phyloP scores from a whole-genome alignment of 1,284 basidiomycete species.

The Ceratobasidium sp. region DNA sequence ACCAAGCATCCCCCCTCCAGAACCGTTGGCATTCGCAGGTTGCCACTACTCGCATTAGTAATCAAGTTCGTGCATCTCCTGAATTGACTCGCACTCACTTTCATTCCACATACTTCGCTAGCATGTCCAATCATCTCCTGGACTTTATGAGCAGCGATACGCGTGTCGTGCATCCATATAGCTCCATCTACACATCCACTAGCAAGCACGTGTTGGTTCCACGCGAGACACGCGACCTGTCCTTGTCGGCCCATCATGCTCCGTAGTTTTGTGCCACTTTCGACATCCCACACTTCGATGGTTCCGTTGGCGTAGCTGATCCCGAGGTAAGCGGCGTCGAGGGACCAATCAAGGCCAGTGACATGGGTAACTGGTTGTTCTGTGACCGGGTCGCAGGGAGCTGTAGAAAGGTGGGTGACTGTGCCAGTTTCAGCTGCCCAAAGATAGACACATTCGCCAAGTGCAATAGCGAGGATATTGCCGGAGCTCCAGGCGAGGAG shows the following conservation, averaged over 20 bases:
- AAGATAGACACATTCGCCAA: slow-evolving; percentile 83
- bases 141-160: slow-evolving; percentile 85
- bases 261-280: slow-evolving; percentile 78
- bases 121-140: slow-evolving; percentile 87
- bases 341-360: slow-evolving; percentile 83
- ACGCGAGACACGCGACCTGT: slow-evolving; percentile 82
- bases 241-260: slow-evolving; percentile 87
- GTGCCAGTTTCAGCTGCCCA: slow-evolving; percentile 93
- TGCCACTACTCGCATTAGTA: slow-evolving; percentile 46
- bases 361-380: slow-evolving; percentile 69
- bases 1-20: slow-evolving; percentile 83
- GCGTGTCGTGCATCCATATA: slow-evolving; percentile 94
- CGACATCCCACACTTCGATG: slow-evolving; percentile 96
- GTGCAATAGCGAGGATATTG: slow-evolving; percentile 88
- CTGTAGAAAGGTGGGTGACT: slow-evolving; percentile 79
- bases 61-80: too few relatives aligned
- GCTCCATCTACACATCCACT: slow-evolving; percentile 90
- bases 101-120: slow-evolving; percentile 87
- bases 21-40: slow-evolving; percentile 38
- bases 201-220: slow-evolving; percentile 86
- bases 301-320: slow-evolving; percentile 85
- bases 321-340: slow-evolving; percentile 86
- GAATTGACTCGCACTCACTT: slow-evolving; percentile 44
- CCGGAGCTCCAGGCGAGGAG: slow-evolving; percentile 87
- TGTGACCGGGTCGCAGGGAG: slow-evolving; percentile 52